Evolutionary conservation across 441 rosid species (phyloP).

Genomic region (Gossypium aridum): DNA sequence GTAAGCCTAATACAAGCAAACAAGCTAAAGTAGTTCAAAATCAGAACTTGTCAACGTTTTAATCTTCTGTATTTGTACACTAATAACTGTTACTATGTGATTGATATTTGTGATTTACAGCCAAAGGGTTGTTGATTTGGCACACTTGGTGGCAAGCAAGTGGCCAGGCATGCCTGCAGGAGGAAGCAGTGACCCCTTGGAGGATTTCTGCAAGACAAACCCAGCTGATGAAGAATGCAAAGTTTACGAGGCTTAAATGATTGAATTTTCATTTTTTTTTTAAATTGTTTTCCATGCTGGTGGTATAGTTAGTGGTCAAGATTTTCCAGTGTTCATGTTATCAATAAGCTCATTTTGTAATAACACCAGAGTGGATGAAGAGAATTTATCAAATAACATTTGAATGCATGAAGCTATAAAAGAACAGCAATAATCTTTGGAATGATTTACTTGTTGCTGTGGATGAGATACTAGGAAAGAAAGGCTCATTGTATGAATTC

Average conservation of each 20-base stretch:
- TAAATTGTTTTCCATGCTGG: background rate
- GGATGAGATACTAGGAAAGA: background rate
- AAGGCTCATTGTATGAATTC: background rate
- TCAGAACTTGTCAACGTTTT: background rate
- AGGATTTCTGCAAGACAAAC: conserved; percentile 84
- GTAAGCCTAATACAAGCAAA: conserved; percentile 22
- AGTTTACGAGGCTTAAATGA: background rate
- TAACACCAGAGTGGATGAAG: conserved; percentile 11
- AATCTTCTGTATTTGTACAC: background rate
- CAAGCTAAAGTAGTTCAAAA: background rate
- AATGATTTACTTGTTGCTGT: background rate
- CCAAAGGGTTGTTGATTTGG: conserved; percentile 99
- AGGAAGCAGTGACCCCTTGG: conserved; percentile 90
- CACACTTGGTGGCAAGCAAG: conserved; percentile 74
- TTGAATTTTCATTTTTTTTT: background rate
- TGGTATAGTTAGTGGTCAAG: background rate
- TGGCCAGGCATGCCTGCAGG: conserved; percentile 61
- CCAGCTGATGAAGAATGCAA: conserved; percentile 89
- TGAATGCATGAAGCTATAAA: background rate
- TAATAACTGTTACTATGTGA: background rate
- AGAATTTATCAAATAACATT: conserved; percentile 7
- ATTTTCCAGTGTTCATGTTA: conserved; percentile 14
- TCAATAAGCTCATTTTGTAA: conserved; percentile 6
- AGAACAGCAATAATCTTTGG: background rate
- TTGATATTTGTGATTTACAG: conserved; percentile 30